A percentile compares a stretch with the other conserved stretches of the same genome.
Evolutionary conservation across 2,329 filamentous ascomycete genomes (phyloP).

Genomic region (Ceratocystis variospora): DNA sequence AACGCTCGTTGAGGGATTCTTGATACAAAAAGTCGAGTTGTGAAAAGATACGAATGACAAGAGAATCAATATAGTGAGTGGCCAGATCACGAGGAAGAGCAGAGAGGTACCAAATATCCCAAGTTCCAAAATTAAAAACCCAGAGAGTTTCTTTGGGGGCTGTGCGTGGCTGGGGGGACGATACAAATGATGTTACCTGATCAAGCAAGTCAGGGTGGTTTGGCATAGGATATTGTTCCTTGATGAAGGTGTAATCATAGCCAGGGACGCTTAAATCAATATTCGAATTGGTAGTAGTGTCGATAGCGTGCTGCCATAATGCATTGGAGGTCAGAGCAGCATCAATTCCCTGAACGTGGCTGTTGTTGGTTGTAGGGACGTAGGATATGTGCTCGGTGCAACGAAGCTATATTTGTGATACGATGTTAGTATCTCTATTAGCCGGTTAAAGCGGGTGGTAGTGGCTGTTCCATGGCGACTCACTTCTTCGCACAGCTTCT

Average conservation of each 20-base stretch:
- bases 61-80: slow-evolving; percentile 27
- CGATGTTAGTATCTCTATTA: background rate
- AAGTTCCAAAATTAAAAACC: slow-evolving; percentile 40
- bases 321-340: slow-evolving; percentile 39
- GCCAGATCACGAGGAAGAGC: slow-evolving; percentile 32
- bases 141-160: slow-evolving; percentile 37
- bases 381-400: slow-evolving; percentile 36
- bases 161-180: slow-evolving; percentile 25
- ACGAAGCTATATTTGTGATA: slow-evolving; percentile 28
- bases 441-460: background rate
- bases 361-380: slow-evolving; percentile 32
- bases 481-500: slow-evolving; percentile 37
- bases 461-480: slow-evolving; percentile 14
- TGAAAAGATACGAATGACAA: slow-evolving; percentile 31
- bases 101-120: slow-evolving; percentile 41
- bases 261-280: slow-evolving; percentile 28
- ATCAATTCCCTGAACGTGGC: slow-evolving; percentile 22
- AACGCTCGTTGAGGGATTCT: slow-evolving; percentile 30
- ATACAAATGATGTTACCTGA: slow-evolving; percentile 36
- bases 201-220: slow-evolving; percentile 30
- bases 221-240: slow-evolving; percentile 31
- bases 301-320: slow-evolving; percentile 32
- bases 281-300: slow-evolving; percentile 24
- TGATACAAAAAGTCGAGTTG: slow-evolving; percentile 36
- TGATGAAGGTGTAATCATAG: slow-evolving; percentile 32